Evolutionary conservation across 2,329 filamentous ascomycete species (phyloP).

Genomic region (Monosporascus sp.): DNA sequence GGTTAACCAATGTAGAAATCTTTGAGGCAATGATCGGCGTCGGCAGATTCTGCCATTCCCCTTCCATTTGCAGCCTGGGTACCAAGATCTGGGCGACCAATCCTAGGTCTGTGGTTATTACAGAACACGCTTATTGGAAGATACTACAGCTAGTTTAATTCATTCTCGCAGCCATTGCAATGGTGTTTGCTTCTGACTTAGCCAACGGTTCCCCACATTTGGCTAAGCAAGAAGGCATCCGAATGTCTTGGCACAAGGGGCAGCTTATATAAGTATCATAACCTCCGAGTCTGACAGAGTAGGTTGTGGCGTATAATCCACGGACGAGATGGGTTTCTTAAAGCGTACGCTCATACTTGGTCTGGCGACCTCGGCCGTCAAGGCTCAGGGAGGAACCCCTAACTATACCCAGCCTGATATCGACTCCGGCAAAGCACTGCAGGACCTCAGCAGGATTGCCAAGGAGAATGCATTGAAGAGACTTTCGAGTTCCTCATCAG

Average conservation of each 20-base stretch:
- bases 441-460: constrained; percentile 18
- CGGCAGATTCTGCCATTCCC: background rate
- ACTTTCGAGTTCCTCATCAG: constrained; percentile 10
- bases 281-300: no score
- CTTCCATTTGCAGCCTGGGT: background rate
- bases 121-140: background rate
- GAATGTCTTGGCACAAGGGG: no score
- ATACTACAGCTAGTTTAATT: no score
- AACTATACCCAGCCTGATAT: constrained; percentile 17
- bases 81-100: background rate
- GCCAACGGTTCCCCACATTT: no score
- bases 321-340: background rate
- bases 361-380: background rate
- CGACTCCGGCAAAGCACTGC: constrained; percentile 20
- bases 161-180: no score
- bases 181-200: no score
- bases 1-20: background rate
- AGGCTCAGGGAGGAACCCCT: background rate
- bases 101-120: background rate
- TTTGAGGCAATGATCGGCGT: background rate
- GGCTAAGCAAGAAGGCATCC: no score
- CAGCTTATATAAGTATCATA: no score
- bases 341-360: background rate
- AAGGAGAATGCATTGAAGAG: constrained; percentile 18
- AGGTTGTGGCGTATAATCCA: background rate